Evolutionary conservation across 2,329 filamentous ascomycete genomes (phyloP).

Genomic region (Colletotrichum orbiculare): DNA sequence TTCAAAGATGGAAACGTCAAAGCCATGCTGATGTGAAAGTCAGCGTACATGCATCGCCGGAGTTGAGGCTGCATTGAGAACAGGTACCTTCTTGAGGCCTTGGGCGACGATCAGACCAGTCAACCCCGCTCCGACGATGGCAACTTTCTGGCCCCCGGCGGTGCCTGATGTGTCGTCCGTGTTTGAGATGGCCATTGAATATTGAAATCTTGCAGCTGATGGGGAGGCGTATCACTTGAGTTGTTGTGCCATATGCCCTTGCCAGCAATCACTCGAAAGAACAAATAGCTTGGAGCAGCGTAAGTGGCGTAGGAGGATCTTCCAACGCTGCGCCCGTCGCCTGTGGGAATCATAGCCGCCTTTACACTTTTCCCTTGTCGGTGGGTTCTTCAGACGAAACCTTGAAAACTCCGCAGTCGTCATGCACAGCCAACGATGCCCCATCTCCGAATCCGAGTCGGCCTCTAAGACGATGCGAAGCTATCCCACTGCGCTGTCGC

Average conservation of each 20-base stretch:
- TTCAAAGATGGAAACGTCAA: constrained; percentile 47
- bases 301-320: no score
- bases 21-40: constrained; percentile 42
- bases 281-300: no score
- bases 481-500: not conserved
- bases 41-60: not conserved
- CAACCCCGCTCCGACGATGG: constrained; percentile 51
- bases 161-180: not conserved
- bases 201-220: not conserved
- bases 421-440: constrained; percentile 10
- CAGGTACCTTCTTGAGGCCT: constrained; percentile 47
- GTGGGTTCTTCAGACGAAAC: constrained; percentile 15
- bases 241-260: not conserved
- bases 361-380: not conserved
- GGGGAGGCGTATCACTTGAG: no score
- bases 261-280: not conserved
- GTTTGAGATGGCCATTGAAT: constrained; percentile 7
- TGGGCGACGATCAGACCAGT: constrained; percentile 51
- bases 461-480: not conserved
- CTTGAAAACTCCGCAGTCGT: not conserved
- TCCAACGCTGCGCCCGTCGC: no score
- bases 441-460: constrained; percentile 7
- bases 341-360: no score
- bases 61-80: no score
- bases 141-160: constrained; percentile 40